Conservation (phyloP, 805 yeast species). For the Wickerhamiella brachini region DNA sequence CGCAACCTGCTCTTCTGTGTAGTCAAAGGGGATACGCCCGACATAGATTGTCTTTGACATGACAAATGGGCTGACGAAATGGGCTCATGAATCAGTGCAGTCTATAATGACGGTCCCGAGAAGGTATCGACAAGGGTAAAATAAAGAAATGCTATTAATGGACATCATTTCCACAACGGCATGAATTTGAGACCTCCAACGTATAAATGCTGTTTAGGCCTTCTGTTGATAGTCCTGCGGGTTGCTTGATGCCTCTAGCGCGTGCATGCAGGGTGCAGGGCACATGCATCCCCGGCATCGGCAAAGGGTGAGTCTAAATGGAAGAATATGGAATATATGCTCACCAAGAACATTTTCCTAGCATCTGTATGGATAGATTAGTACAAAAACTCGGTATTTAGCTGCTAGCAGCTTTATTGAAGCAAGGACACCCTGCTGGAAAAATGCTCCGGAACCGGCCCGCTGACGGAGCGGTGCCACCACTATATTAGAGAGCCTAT, state of each 20-base stretch:
- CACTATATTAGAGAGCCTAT: not conserved
- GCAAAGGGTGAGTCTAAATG: not conserved
- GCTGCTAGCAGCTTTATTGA: too few relatives aligned
- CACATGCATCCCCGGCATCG: not conserved
- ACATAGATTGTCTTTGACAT: slow-evolving; percentile 43
- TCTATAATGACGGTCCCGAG: too few relatives aligned
- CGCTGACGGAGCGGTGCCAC: not conserved
- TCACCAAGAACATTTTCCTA: too few relatives aligned
- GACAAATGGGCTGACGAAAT: not conserved
- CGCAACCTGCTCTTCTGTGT: slow-evolving; percentile 83
- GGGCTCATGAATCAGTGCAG: too few relatives aligned
- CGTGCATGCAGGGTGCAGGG: not conserved
- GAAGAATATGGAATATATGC: not conserved
- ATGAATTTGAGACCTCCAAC: too few relatives aligned
- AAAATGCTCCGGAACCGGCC: not conserved
- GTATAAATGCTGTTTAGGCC: too few relatives aligned
- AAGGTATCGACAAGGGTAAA: too few relatives aligned
- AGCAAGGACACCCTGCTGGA: not conserved
- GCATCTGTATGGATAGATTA: not conserved
- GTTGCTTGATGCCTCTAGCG: not conserved
- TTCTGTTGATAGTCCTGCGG: too few relatives aligned
- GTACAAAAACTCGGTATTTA: not conserved
- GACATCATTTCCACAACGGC: too few relatives aligned
- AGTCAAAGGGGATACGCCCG: slow-evolving; percentile 85
- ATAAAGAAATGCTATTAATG: too few relatives aligned